Evolutionary conservation across 2,329 filamentous ascomycete genomes (phyloP).

Genomic region (Madurella fahalii): DNA sequence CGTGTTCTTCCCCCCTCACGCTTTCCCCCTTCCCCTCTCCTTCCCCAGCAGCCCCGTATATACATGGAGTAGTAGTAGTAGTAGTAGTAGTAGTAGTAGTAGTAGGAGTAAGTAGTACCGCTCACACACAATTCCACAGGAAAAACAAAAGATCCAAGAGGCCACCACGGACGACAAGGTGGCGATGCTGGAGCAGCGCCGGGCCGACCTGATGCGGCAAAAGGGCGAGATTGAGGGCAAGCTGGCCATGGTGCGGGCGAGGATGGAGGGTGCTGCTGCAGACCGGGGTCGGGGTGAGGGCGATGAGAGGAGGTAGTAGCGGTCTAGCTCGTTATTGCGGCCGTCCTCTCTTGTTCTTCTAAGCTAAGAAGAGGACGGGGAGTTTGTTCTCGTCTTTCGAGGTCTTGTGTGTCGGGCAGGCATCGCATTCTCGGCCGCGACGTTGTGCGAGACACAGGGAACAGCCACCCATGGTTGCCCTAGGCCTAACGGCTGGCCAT

Average conservation of each 20-base stretch:
- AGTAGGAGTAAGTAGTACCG: too few relatives aligned
- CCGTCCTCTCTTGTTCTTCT: too few relatives aligned
- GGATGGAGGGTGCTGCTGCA: constrained; percentile 22
- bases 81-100: too few relatives aligned
- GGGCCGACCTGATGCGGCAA: constrained; percentile 23
- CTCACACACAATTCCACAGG: constrained; percentile 9
- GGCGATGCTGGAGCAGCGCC: constrained; percentile 29
- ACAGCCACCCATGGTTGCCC: too few relatives aligned
- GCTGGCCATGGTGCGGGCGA: constrained; percentile 26
- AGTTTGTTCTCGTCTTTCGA: too few relatives aligned
- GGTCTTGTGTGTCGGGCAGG: too few relatives aligned
- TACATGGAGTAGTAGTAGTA: too few relatives aligned
- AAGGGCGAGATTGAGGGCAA: constrained; percentile 31
- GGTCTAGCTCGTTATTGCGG: not conserved
- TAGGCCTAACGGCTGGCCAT: too few relatives aligned
- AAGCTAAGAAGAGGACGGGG: too few relatives aligned
- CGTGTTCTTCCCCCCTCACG: not conserved
- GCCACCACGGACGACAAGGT: constrained; percentile 29
- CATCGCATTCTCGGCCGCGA: too few relatives aligned
- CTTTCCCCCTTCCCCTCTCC: not conserved
- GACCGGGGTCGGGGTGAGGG: not conserved
- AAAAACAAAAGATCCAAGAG: constrained; percentile 23
- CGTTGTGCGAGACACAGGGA: too few relatives aligned
- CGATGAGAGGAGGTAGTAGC: not conserved
- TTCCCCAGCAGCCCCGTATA: not conserved